Percentiles rank a stretch among this genome's conserved stretches.
Conservation (phyloP, 768 basidiomycete species). For the Lentinus tigrinus region DNA sequence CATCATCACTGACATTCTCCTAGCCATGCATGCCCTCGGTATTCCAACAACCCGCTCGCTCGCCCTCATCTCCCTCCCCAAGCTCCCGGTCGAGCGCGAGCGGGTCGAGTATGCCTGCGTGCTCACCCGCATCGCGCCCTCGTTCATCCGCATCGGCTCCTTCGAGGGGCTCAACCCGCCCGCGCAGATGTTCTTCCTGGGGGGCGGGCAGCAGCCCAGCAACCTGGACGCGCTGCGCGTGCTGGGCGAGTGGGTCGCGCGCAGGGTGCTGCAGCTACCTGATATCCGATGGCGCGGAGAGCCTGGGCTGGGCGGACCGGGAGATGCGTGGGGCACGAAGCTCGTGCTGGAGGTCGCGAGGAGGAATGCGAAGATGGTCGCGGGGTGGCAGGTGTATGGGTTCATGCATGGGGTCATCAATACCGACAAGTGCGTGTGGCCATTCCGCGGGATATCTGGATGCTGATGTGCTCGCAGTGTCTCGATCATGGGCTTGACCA, state of each 20-base stretch:
- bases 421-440: constrained; percentile 78
- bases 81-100: constrained; percentile 76
- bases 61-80: constrained; percentile 71
- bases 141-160: constrained; percentile 88
- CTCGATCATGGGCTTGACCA: constrained; percentile 72
- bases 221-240: constrained; percentile 73
- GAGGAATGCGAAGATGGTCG: constrained; percentile 90
- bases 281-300: constrained; percentile 34
- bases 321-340: constrained; percentile 65
- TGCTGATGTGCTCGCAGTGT: constrained; percentile 41
- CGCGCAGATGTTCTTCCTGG: constrained; percentile 60
- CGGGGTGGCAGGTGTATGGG: constrained; percentile 92
- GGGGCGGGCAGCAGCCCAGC: constrained; percentile 73
- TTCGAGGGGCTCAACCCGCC: constrained; percentile 86
- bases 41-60: constrained; percentile 91
- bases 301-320: constrained; percentile 34
- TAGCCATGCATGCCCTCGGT: constrained; percentile 73
- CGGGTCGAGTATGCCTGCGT: constrained; percentile 68
- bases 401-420: constrained; percentile 98
- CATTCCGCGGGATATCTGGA: background rate
- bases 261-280: constrained; percentile 53
- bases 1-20: background rate
- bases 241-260: constrained; percentile 73
- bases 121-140: constrained; percentile 79
- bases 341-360: constrained; percentile 77